A percentile compares a stretch with the other conserved stretches of the same genome.
phyloP scores from a whole-genome alignment of 2,329 filamentous ascomycete species.

The Alternaria conjuncta region DNA sequence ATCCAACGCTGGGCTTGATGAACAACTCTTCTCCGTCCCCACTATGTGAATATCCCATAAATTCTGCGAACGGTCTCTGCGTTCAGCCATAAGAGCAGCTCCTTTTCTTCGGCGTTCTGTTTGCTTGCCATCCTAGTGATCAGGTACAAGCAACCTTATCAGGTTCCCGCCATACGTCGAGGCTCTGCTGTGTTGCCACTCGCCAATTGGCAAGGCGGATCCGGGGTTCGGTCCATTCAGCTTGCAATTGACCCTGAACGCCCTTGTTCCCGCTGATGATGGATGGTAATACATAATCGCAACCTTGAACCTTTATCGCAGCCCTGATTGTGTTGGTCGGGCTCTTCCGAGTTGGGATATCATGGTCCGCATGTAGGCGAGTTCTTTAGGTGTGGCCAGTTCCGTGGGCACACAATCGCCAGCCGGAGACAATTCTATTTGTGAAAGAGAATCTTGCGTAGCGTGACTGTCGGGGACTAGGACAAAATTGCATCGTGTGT shows the following conservation, averaged over 20 bases:
- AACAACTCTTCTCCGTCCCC: background rate
- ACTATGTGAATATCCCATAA: background rate
- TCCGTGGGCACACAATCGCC: background rate
- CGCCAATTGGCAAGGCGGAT: background rate
- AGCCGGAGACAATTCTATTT: background rate
- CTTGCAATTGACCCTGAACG: background rate
- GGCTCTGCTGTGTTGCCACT: background rate
- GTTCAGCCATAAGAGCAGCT: background rate
- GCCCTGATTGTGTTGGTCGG: background rate
- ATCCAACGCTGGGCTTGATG: background rate
- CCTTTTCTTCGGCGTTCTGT: background rate
- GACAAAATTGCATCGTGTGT: background rate
- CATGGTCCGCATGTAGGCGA: background rate
- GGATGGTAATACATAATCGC: too few species aligned
- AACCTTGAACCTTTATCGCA: background rate
- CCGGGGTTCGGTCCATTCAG: accelerated
- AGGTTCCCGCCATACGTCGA: background rate
- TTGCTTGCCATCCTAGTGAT: background rate
- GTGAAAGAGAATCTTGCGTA: background rate
- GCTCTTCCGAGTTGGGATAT: background rate
- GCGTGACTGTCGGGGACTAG: background rate
- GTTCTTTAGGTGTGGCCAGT: background rate
- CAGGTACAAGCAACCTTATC: background rate
- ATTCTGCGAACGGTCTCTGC: background rate
- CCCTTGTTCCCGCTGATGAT: background rate